These are phyloP conservation scores for Arthrobotrys sphaeroides DNA, from an alignment of 2,329 filamentous ascomycete genomes.

Conservation along the genomic window DNA sequence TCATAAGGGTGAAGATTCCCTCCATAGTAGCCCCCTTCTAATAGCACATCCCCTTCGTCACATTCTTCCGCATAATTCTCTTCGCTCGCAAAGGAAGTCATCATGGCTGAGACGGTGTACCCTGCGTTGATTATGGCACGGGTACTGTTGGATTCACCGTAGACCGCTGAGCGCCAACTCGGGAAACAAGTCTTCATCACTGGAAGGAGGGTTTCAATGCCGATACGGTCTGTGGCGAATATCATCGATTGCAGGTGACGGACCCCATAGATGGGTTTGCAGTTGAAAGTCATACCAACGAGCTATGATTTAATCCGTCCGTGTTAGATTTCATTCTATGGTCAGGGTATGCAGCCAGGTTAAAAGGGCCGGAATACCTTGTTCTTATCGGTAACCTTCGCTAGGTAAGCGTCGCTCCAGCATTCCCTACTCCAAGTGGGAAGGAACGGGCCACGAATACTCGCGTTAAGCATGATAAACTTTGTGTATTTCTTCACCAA, in stretches of 20 bases:
- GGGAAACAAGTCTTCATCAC: constrained; percentile 15
- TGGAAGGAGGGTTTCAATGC: constrained; percentile 61
- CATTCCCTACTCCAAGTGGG: constrained; percentile 60
- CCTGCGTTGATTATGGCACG: constrained; percentile 8
- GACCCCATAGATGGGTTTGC: constrained; percentile 56
- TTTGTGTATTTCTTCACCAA: constrained; percentile 60
- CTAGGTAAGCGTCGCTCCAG: constrained; percentile 61
- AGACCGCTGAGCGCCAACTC: constrained; percentile 10
- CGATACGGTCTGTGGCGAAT: constrained; percentile 61
- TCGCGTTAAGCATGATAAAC: constrained; percentile 61
- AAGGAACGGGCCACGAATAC: constrained; percentile 61
- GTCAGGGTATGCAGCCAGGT: no score
- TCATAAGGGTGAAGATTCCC: constrained; percentile 38
- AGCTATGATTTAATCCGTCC: constrained; percentile 59
- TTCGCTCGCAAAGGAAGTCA: constrained; percentile 24
- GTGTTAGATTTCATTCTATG: no score
- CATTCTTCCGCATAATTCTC: constrained; percentile 23
- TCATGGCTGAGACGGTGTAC: constrained; percentile 23
- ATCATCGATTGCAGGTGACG: constrained; percentile 62
- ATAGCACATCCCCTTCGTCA: constrained; percentile 12
- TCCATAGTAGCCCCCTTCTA: constrained; percentile 19
- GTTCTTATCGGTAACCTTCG: constrained; percentile 58
- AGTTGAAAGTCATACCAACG: constrained; percentile 61
- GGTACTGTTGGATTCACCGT: constrained; percentile 33
- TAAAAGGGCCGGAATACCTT: constrained; percentile 57